Percentiles rank a stretch among this genome's conserved stretches.
phyloP scores from a whole-genome alignment of 352 stramenopile species.

The Paralagenidium karlingii region DNA sequence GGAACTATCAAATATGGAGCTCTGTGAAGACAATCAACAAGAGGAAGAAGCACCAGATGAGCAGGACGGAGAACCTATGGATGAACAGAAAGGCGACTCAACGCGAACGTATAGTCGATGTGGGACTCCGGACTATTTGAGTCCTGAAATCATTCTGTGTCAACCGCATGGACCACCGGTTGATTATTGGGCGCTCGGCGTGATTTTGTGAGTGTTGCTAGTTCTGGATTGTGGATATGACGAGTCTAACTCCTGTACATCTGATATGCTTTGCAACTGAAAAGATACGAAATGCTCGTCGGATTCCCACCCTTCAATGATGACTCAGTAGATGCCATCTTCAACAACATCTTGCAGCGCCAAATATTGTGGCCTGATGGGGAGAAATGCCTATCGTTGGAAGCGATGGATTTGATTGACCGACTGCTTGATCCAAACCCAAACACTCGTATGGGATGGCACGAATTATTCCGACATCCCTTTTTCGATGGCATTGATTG shows the following conservation, averaged over 20 bases:
- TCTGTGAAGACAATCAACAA: conserved; percentile 7
- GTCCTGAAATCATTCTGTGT: conserved; percentile 78
- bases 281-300: conserved; percentile 83
- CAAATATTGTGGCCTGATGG: conserved; percentile 81
- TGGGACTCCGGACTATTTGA: conserved; percentile 82
- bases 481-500: conserved; percentile 77
- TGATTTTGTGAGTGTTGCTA: too few species aligned
- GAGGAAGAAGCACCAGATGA: conserved; percentile 3
- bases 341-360: conserved; percentile 71
- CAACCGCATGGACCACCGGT: conserved; percentile 57
- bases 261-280: too few species aligned
- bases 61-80: conserved; percentile 1
- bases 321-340: conserved; percentile 80
- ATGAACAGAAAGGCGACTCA: background rate
- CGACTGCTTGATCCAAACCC: conserved; percentile 57
- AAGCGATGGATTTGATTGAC: conserved; percentile 78
- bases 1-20: background rate
- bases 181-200: conserved; percentile 84
- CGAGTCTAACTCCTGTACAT: background rate
- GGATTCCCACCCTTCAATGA: conserved; percentile 85
- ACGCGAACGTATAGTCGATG: conserved; percentile 56
- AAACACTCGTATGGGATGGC: conserved; percentile 45
- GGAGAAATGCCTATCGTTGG: conserved; percentile 72
- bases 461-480: conserved; percentile 39
- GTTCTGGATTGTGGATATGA: conserved; percentile 11